Conservation (phyloP, 305 asterid species). For the Solanum hybrid region DNA sequence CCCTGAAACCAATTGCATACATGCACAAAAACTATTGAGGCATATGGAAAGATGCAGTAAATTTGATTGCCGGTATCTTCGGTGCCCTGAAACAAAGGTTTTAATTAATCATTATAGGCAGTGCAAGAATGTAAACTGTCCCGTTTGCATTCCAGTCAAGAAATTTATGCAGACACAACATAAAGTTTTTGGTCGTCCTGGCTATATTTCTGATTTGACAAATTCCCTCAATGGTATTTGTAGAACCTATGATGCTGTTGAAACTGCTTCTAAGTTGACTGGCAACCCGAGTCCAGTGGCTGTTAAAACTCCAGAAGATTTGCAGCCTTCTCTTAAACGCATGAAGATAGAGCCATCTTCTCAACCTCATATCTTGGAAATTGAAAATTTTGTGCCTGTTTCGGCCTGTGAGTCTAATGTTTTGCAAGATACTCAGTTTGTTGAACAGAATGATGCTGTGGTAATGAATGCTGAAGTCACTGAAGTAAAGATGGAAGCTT, state of each 20-base stretch:
- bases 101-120: constrained; percentile 48
- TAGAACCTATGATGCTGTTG: constrained; percentile 42
- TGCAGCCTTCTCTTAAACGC: constrained; percentile 72
- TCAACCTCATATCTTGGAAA: constrained; percentile 37
- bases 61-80: constrained; percentile 47
- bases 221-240: constrained; percentile 36
- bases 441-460: constrained; percentile 26
- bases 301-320: constrained; percentile 49
- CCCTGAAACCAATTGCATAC: constrained; percentile 45
- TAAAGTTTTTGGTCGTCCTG: constrained; percentile 38
- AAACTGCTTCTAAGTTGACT: constrained; percentile 32
- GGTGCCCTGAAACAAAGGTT: constrained; percentile 47
- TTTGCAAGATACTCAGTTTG: constrained; percentile 28
- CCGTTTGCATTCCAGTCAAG: constrained; percentile 83
- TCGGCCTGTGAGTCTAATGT: constrained; percentile 31
- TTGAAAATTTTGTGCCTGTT: constrained; percentile 32
- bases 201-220: constrained; percentile 36
- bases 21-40: constrained; percentile 58
- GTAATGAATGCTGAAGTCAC: constrained; percentile 38
- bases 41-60: constrained; percentile 54
- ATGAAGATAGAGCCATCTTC: constrained; percentile 54
- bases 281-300: constrained; percentile 26
- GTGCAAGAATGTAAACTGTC: constrained; percentile 65
- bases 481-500: constrained; percentile 52
- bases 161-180: constrained; percentile 45